These are phyloP conservation scores for Plasmopara muralis DNA, from an alignment of 352 stramenopile genomes.

Conservation along the genomic window DNA sequence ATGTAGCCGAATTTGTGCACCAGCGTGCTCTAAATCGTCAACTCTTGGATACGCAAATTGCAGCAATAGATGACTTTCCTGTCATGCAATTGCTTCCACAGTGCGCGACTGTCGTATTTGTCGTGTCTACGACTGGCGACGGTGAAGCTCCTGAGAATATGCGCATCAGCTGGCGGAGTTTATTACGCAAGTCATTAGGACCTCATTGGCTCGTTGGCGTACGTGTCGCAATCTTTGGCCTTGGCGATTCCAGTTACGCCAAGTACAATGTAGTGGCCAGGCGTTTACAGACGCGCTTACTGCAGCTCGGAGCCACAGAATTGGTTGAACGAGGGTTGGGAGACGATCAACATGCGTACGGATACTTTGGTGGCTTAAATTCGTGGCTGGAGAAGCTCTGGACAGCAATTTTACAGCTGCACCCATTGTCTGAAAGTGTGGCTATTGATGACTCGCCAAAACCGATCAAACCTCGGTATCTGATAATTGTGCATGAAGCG, in stretches of 20 bases:
- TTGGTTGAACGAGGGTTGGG: slow-evolving; percentile 71
- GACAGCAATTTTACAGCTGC: slow-evolving; percentile 37
- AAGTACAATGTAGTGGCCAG: slow-evolving; percentile 42
- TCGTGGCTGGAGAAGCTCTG: slow-evolving; percentile 77
- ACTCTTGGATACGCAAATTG: slow-evolving; percentile 44
- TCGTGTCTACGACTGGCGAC: slow-evolving; percentile 89
- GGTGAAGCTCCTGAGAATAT: slow-evolving; percentile 90
- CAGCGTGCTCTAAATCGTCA: slow-evolving; percentile 53
- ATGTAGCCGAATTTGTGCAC: slow-evolving; percentile 78
- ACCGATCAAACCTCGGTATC: slow-evolving; percentile 43
- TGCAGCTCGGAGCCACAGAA: slow-evolving; percentile 79
- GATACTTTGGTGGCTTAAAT: slow-evolving; percentile 81
- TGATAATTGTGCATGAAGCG: slow-evolving; percentile 24
- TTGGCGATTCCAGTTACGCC: slow-evolving; percentile 37
- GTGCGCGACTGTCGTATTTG: slow-evolving; percentile 76
- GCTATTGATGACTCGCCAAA: slow-evolving; percentile 60
- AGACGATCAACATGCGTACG: slow-evolving; percentile 85
- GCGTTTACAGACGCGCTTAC: slow-evolving; percentile 73
- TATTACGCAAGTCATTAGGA: slow-evolving; percentile 81
- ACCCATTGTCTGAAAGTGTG: slow-evolving; percentile 47
- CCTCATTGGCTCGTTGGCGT: slow-evolving; percentile 59
- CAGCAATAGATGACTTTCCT: slow-evolving; percentile 65
- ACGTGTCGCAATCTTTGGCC: slow-evolving; percentile 84
- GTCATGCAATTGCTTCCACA: slow-evolving; percentile 41
- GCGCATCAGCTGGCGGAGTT: slow-evolving; percentile 69